Conservation (phyloP, 2,329 filamentous ascomycete genomes). For the Ophiostoma ips region DNA sequence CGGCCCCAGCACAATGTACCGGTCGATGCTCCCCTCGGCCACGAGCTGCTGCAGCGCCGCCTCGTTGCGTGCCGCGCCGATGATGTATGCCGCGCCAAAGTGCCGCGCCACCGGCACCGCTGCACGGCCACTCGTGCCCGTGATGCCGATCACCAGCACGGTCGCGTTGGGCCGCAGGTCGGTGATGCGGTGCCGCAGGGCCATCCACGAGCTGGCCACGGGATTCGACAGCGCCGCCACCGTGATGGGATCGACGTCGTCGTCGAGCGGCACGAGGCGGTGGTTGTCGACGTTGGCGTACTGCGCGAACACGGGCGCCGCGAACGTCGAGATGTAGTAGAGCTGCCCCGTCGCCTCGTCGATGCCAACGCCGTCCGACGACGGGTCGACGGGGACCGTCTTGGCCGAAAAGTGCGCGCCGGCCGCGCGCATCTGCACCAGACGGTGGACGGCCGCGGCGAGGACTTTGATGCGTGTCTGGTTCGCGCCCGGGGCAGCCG, state of each 20-base stretch:
- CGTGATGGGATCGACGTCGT: conserved; percentile 30
- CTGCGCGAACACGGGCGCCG: conserved; percentile 27
- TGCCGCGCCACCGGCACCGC: conserved; percentile 33
- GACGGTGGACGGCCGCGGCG: conserved; percentile 36
- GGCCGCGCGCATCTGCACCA: conserved; percentile 38
- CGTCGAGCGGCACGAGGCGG: conserved; percentile 27
- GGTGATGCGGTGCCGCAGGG: conserved; percentile 30
- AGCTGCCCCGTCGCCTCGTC: conserved; percentile 29
- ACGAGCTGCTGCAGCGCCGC: conserved; percentile 22
- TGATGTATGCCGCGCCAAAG: conserved; percentile 34
- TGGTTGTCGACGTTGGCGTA: conserved; percentile 31
- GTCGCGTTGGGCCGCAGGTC: conserved; percentile 28
- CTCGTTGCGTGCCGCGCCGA: conserved; percentile 37
- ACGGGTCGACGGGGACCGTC: conserved; percentile 35
- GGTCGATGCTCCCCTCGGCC: conserved; percentile 27
- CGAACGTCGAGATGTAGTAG: conserved; percentile 35
- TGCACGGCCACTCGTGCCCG: conserved; percentile 58
- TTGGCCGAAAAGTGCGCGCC: conserved; percentile 40
- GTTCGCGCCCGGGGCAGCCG: conserved; percentile 3
- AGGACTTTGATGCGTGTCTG: conserved; percentile 35
- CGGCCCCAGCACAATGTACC: conserved; percentile 27
- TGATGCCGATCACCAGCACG: conserved; percentile 71
- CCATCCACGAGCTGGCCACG: conserved; percentile 44
- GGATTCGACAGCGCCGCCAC: conserved; percentile 42
- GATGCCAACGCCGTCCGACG: conserved; percentile 38